These are phyloP conservation scores for Meyerozyma carpophila DNA, from an alignment of 1,139 yeast genomes.

Conservation along the genomic window DNA sequence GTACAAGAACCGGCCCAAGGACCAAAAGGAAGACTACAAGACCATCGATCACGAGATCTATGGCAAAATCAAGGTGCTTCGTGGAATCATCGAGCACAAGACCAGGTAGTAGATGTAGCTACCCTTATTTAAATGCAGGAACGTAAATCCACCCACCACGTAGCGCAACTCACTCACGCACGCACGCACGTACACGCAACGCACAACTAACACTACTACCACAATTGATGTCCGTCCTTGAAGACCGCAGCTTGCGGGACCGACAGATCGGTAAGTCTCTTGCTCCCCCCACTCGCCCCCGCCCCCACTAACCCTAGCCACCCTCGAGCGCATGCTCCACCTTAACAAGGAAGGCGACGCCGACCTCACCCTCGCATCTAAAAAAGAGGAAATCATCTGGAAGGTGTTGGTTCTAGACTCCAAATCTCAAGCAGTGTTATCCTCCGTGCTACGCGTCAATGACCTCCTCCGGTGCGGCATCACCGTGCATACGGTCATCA, in stretches of 20 bases:
- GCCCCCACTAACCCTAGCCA: slow-evolving; percentile 21
- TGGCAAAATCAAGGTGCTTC: slow-evolving; percentile 55
- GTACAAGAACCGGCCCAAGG: slow-evolving; percentile 44
- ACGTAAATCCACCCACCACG: not conserved
- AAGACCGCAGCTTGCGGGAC: slow-evolving; percentile 23
- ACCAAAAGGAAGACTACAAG: slow-evolving; percentile 42
- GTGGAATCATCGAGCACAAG: slow-evolving; percentile 54
- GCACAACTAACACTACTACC: not conserved
- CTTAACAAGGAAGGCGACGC: slow-evolving; percentile 57
- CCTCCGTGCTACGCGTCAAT: slow-evolving; percentile 85
- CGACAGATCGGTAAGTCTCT: slow-evolving; percentile 25
- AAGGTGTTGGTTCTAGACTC: slow-evolving; percentile 84
- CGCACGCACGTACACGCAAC: not conserved
- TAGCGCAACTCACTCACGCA: not conserved
- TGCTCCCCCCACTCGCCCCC: no score
- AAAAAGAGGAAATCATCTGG: slow-evolving; percentile 73
- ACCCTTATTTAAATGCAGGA: not conserved
- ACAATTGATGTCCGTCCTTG: slow-evolving; percentile 6
- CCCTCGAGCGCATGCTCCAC: slow-evolving; percentile 79
- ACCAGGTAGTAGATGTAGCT: slow-evolving; percentile 9
- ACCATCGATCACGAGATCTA: slow-evolving; percentile 46
- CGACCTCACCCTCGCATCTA: slow-evolving; percentile 48
- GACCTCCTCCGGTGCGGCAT: slow-evolving; percentile 86
- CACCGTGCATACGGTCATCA: slow-evolving; percentile 77
- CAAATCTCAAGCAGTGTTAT: slow-evolving; percentile 76